Conservation (phyloP, 805 yeast genomes). For the Wickerhamiella spandovensis region DNA sequence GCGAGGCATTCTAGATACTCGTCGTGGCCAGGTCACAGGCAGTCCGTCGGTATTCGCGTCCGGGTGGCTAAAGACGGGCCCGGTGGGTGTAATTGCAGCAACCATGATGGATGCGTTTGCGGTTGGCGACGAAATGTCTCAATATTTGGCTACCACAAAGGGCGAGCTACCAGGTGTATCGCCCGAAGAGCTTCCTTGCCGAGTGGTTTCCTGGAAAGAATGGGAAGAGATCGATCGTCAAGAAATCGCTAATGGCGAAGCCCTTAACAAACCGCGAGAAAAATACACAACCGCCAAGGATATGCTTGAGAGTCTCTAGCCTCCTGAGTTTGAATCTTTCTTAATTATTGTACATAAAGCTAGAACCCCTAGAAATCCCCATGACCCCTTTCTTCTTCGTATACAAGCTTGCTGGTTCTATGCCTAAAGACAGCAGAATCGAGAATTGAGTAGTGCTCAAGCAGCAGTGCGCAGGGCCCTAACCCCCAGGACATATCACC, state of each 20-base stretch:
- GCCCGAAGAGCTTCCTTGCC: neutral
- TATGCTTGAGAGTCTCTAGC: slow-evolving; percentile 29
- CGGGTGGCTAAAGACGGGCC: slow-evolving; percentile 87
- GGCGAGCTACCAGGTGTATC: slow-evolving; percentile 15
- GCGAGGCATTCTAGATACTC: slow-evolving; percentile 24
- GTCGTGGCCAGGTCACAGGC: slow-evolving; percentile 10
- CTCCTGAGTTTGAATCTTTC: too few relatives aligned
- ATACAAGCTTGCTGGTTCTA: too few relatives aligned
- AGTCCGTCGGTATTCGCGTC: slow-evolving; percentile 47
- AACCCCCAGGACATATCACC: neutral
- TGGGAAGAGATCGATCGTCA: slow-evolving; percentile 47
- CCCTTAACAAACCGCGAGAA: slow-evolving; percentile 39
- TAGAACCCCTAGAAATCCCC: neutral
- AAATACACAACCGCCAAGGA: slow-evolving; percentile 38
- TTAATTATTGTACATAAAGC: neutral
- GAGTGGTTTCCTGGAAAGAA: slow-evolving; percentile 44
- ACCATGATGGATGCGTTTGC: slow-evolving; percentile 77
- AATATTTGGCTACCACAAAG: slow-evolving; percentile 21
- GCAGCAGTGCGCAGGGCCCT: too few relatives aligned
- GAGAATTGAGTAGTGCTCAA: too few relatives aligned
- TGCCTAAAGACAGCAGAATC: too few relatives aligned
- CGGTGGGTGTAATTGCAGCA: slow-evolving; percentile 80
- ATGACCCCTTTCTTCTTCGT: neutral
- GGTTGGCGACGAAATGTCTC: slow-evolving; percentile 51
- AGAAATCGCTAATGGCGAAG: slow-evolving; percentile 39